phyloP scores from a whole-genome alignment of 2,329 filamentous ascomycete genomes.

The Cordyceps cicadae region DNA sequence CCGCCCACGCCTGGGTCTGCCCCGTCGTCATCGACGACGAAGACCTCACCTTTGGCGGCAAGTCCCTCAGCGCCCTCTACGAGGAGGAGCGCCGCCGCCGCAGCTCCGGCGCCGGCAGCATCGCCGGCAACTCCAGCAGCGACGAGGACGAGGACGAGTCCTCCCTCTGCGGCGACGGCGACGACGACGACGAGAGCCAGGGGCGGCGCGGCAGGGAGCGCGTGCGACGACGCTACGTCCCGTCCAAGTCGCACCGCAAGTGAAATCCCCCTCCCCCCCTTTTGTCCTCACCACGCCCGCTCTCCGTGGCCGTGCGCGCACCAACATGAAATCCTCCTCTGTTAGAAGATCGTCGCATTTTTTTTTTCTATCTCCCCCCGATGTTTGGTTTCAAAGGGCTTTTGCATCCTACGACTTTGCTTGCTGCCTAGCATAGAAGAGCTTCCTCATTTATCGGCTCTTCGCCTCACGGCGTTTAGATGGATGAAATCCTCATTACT shows the following conservation, averaged over 20 bases:
- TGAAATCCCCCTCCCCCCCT: conserved; percentile 17
- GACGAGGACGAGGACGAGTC: conserved; percentile 16
- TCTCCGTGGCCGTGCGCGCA: no score
- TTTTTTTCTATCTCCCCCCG: neutral
- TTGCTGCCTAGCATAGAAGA: conserved; percentile 4
- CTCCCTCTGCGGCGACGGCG: neutral
- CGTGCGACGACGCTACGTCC: conserved; percentile 24
- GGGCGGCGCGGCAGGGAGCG: conserved; percentile 32
- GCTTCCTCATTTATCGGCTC: neutral
- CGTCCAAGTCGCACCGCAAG: conserved; percentile 25
- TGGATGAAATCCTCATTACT: neutral
- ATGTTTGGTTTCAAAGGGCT: neutral
- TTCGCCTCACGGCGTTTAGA: conserved; percentile 11
- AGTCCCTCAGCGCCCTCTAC: conserved; percentile 51
- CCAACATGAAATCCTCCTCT: no score
- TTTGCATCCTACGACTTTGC: neutral
- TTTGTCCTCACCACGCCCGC: no score
- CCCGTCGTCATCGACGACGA: conserved; percentile 53
- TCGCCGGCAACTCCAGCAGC: conserved; percentile 24
- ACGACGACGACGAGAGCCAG: conserved; percentile 19
- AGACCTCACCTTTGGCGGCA: conserved; percentile 53
- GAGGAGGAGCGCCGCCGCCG: conserved; percentile 46
- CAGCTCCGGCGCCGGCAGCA: conserved; percentile 29
- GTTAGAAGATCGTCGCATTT: neutral
- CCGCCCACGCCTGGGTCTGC: conserved; percentile 38